Evolutionary conservation across 257 asterid genomes (phyloP).

Genomic region (Voacanga thouarsii): DNA sequence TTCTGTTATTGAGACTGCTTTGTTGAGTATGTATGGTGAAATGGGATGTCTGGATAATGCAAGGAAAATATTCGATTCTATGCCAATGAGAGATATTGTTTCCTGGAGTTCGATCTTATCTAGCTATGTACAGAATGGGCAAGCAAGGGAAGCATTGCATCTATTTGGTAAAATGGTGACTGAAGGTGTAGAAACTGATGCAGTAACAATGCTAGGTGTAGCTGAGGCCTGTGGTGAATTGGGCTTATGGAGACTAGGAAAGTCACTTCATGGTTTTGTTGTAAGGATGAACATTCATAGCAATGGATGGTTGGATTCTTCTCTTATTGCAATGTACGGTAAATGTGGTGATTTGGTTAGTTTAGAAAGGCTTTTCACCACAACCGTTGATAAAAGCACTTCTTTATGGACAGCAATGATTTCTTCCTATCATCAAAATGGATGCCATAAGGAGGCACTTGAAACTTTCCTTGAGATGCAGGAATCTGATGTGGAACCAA

Average conservation of each 20-base stretch:
- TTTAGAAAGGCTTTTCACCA: conserved; percentile 46
- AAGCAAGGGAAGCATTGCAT: conserved; percentile 46
- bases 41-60: conserved; percentile 52
- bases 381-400: conserved; percentile 33
- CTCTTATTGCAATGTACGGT: conserved; percentile 85
- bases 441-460: conserved; percentile 49
- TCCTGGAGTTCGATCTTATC: conserved; percentile 77
- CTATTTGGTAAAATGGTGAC: conserved; percentile 53
- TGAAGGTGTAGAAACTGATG: conserved; percentile 54
- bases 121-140: conserved; percentile 47
- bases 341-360: conserved; percentile 59
- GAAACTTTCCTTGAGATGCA: conserved; percentile 45
- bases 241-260: conserved; percentile 51
- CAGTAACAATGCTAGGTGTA: conserved; percentile 63
- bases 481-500: conserved; percentile 38
- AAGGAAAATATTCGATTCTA: conserved; percentile 56
- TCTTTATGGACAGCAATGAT: conserved; percentile 75
- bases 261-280: conserved; percentile 61
- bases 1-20: conserved; percentile 55
- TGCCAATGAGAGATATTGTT: conserved; percentile 57
- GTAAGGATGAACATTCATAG: conserved; percentile 38
- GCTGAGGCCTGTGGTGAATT: conserved; percentile 80
- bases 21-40: conserved; percentile 81
- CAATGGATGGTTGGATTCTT: conserved; percentile 52
- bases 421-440: conserved; percentile 72